These are phyloP conservation scores for Hygrophorus russula DNA, from an alignment of 768 basidiomycete genomes.

Conservation along the genomic window DNA sequence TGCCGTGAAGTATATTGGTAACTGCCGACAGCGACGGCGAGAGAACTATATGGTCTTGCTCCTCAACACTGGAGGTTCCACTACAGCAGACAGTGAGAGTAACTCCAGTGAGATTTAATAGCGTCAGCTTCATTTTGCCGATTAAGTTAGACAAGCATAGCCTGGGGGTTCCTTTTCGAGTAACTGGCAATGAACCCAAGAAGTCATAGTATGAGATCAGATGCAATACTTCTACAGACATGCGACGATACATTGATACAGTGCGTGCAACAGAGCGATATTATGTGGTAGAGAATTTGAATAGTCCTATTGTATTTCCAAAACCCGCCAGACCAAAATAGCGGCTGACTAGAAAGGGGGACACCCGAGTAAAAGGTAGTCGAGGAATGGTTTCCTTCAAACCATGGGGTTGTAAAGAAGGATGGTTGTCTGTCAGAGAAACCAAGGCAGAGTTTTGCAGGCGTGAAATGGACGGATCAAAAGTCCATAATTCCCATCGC, in stretches of 20 bases:
- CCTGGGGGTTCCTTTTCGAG: too few relatives aligned
- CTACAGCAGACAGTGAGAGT: neutral
- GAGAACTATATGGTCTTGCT: neutral
- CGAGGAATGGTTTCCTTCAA: constrained; percentile 31
- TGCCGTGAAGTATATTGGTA: neutral
- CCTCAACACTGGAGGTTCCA: neutral
- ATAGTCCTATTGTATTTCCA: constrained; percentile 65
- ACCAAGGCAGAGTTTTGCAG: constrained; percentile 43
- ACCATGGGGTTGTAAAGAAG: constrained; percentile 12
- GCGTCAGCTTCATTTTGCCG: neutral
- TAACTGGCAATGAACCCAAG: too few relatives aligned
- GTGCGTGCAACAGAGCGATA: constrained; percentile 3
- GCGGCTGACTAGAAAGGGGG: constrained; percentile 40
- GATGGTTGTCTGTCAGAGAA: constrained; percentile 22
- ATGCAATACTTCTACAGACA: too few relatives aligned
- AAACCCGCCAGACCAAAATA: constrained; percentile 58
- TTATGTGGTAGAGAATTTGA: constrained; percentile 22
- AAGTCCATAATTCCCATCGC: constrained; percentile 77
- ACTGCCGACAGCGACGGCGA: neutral
- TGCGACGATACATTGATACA: constrained; percentile 6
- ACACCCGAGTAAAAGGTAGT: constrained; percentile 73
- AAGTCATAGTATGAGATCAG: too few relatives aligned
- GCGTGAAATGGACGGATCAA: constrained; percentile 42
- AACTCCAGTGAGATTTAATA: constrained; percentile 2
- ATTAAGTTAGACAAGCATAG: too few relatives aligned